Base-by-base conservation (phyloP, 192 early-diverging fungal species). In the Helicostylum pulchrum region DNA sequence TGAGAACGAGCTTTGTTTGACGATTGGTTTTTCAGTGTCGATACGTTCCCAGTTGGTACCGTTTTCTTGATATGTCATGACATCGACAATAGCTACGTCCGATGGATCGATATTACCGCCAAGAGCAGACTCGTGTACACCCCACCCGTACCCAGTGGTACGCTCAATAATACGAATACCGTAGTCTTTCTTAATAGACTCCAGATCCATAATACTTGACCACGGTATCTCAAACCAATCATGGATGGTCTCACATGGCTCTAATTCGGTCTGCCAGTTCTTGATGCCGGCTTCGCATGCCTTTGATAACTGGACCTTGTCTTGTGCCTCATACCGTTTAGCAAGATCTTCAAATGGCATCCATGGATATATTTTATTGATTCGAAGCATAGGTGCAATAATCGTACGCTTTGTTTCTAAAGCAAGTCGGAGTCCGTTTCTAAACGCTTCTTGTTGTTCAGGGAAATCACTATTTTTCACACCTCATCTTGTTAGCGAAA, bases 211-310 rank as follows among this genome's bases (percentile, higher is more conserved):
- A 7, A 68, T 54, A 19, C 50, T 68, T 6, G 67, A 68, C 67
- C 67, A 68, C 19, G 67, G 67, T 7, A 68, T 44, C 45, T 68
- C 67, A 11, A 46, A 34, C 67, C 67, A 68, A 7, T 68, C 59
- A 48, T 60, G 14, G 6, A 68, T 15, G 6, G 47, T 53, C 30
- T 53, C 47, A 34, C 65, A 67, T 30, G 45, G 43, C 12, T 67
- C 65, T 3, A 51, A 17, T 30, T 36, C 15, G 20, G 21, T 32
- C 19, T 48, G 46, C 53, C 58, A 58, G 48, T 67, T n/a, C 12
- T 46, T 61, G n/a, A 52, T 57, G 8, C 17, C 30, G 15, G 36
- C 39, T 12, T 47, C 10, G 43, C 67, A 68, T 12, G 31, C 34
- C 14, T 45, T 19, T 42, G 11, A 20, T 12, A 67, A 57, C 10